Conservation (phyloP, 2,329 filamentous ascomycete genomes). For the Colletotrichum camelliae region DNA sequence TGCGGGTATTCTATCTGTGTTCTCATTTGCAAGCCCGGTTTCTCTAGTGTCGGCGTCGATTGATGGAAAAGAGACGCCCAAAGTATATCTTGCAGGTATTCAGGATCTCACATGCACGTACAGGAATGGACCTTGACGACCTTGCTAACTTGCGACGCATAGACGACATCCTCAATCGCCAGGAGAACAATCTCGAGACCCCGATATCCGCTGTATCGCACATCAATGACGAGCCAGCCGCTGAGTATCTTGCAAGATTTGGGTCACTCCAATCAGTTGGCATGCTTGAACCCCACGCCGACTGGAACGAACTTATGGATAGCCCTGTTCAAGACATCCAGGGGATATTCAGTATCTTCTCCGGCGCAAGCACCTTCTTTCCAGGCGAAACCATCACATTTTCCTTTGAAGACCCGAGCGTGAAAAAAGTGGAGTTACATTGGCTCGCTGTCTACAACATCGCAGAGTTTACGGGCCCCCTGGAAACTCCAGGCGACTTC, state of each 20-base stretch:
- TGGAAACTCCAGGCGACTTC: slow-evolving; percentile 1
- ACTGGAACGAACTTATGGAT: slow-evolving; percentile 10
- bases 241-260: not conserved
- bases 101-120: not conserved
- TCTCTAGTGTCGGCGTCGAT: not conserved
- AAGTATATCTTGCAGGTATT: not conserved
- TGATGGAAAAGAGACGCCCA: slow-evolving; percentile 5
- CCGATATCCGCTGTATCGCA: slow-evolving; percentile 1
- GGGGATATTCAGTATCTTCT: not conserved
- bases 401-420: not conserved
- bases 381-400: not conserved
- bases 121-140: not conserved
- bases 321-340: not conserved
- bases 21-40: not conserved
- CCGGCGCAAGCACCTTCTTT: not conserved
- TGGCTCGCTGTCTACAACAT: slow-evolving; percentile 10
- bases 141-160: not conserved
- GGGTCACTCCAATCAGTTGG: not conserved
- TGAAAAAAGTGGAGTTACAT: not conserved
- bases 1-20: not conserved
- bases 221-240: not conserved
- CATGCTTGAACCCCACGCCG: slow-evolving; percentile 12
- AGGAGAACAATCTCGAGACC: not conserved
- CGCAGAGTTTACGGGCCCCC: not conserved
- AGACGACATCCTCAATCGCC: not conserved